Percentiles rank a stretch among this genome's conserved stretches.
Evolutionary conservation across 768 basidiomycete species (phyloP).

Genomic region (Melanogaster broomeanus): DNA sequence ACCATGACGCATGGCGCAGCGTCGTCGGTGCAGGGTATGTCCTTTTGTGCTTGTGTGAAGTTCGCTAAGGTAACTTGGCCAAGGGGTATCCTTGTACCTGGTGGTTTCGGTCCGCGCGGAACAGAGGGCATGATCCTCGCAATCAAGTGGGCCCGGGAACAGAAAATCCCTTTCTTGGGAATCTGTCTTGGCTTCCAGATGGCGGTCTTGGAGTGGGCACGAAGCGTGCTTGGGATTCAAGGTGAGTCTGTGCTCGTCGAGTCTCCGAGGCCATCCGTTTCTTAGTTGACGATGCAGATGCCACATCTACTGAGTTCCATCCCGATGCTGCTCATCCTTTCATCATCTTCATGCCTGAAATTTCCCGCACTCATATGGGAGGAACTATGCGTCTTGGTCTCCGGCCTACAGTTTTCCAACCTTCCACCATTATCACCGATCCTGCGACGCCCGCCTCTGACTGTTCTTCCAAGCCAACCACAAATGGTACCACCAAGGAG

Average conservation of each 20-base stretch:
- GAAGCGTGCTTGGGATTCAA: conserved; percentile 72
- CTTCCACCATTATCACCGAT: conserved; percentile 27
- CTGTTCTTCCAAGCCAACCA: conserved; percentile 1
- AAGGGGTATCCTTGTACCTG: conserved; percentile 96
- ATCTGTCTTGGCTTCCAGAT: conserved; percentile 98
- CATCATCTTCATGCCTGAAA: conserved; percentile 98
- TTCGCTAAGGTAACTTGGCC: conserved; percentile 10
- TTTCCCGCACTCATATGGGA: conserved; percentile 96
- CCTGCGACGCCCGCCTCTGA: conserved; percentile 15
- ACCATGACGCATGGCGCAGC: conserved; percentile 94
- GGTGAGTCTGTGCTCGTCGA: conserved; percentile 42
- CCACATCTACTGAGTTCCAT: conserved; percentile 84
- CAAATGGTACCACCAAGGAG: conserved; percentile 2
- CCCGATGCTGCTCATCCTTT: conserved; percentile 64
- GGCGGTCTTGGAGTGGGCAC: conserved; percentile 93
- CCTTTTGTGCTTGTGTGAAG: background rate
- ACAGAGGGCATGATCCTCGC: conserved; percentile 98
- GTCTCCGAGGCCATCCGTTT: background rate
- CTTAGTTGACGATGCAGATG: conserved; percentile 49
- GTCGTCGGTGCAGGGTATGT: conserved; percentile 87
- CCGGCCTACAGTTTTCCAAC: conserved; percentile 90
- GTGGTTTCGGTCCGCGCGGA: conserved; percentile 92
- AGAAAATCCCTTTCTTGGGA: conserved; percentile 92
- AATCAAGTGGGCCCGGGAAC: conserved; percentile 96
- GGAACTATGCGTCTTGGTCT: conserved; percentile 99